Evolutionary conservation across 148 eudicot genomes (phyloP), one percentile per base, ranked within the genome.

Genomic region (Cornus kousa): DNA sequence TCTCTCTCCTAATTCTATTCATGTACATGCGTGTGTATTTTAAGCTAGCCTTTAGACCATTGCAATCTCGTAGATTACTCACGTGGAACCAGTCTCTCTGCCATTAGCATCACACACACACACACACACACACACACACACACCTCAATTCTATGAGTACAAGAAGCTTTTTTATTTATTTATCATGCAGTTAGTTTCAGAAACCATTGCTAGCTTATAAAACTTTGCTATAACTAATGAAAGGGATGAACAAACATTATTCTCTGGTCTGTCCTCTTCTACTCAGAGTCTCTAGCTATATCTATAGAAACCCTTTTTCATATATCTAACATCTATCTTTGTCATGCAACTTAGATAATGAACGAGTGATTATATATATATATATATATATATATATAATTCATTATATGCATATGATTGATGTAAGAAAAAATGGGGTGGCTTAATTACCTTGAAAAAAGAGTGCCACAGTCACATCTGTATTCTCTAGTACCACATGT

Each of bases 401-500:
- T 48, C 53, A 48, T 11, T 48, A 35, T 35, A 48, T 48, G 53
- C 53, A 48, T 48, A 48, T 11, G 53, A 48, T 48, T 48, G 12
- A 48, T 48, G 12, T 8, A 48, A 35, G 37, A 7, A 48, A 48
- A 11, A 16, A 53, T 11, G 17, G 59, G 59, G 17, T 53, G 1
- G 17, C 9, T 13, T 46, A 28, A 19, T 19, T 74, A 87, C 89
- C 89, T 74, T 6, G 87, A 80, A 77, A 87, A 87, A 37, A 85
- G 84, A 70, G 88, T 87, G 31, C 90, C 88, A 76, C 90, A 87
- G 67, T 83, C 86, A 24, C 90, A 87, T 11, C 83, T 74, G 32
- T 87, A 87, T 79, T 87, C 90, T 22, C 86, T 71, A 13, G 84
- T 87, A 10, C 90, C 90, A 73, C 90, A 87, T 20, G 83, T 85